Evolutionary conservation across 1,284 basidiomycete genomes (phyloP), one percentile per base, ranked within the genome.

Genomic region (Irpex sp.): DNA sequence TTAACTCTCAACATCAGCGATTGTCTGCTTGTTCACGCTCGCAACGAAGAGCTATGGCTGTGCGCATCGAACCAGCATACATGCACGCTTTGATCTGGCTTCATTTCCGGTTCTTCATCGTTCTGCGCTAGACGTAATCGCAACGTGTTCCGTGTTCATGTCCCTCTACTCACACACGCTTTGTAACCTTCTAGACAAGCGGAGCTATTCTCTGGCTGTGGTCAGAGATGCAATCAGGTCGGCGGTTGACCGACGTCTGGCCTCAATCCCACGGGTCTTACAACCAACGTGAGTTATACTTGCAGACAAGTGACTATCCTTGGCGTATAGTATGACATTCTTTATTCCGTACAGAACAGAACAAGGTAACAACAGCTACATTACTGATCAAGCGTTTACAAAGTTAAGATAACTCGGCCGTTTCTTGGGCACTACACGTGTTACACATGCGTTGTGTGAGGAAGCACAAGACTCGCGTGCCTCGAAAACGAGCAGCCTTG

Each of bases 351-450:
- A 26, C 26, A 26, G 26, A 26, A 26, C 26, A 26, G 4, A 26
- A 19, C 7, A 52, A 26, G 17, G 21, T 19, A 52, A 44, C 40
- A 44, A 9, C 21, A n/a, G 15, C 9, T 19, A n/a, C 15, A n/a
- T 52, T 9, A 52, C 19, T n/a, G 15, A 17, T 26, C 13, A 11
- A 13, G 34, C 54, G 54, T 13, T 5, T 56, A 56, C 11, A 44
- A 15, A 9, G 21, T 7, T 56, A 34, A 13, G 49, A 51, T 17
- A 34, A 56, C 54, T 11, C 17, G 9, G 8, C 17, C 49, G n/a
- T 9, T 61, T 61, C 65, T 59, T 63, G 65, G 60, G 61, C 47
- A 19, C 59, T 31, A 67, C 71, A 73, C 71, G 71, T 73, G 71
- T 71, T 64, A 55, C 37, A 63, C 67, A 68, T 67, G 67, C 65